phyloP scores from a whole-genome alignment of 1,284 basidiomycete species.

The Singerocomus rubriflavus region DNA sequence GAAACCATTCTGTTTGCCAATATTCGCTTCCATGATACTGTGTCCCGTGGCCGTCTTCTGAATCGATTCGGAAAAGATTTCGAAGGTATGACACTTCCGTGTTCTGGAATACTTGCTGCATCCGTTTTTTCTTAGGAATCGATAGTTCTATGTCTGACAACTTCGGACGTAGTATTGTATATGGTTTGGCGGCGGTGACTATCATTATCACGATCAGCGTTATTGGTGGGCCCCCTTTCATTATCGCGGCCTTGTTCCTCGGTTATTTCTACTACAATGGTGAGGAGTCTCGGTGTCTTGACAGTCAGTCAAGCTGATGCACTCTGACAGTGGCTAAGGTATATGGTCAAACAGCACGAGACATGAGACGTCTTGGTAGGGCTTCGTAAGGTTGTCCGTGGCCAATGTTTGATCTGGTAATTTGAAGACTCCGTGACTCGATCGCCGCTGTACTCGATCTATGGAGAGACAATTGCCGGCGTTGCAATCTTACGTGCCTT shows the following conservation, averaged over 20 bases:
- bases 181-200: slow-evolving; percentile 53
- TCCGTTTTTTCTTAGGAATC: slow-evolving; percentile 49
- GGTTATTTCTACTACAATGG: slow-evolving; percentile 68
- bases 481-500: slow-evolving; percentile 86
- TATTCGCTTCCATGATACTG: slow-evolving; percentile 92
- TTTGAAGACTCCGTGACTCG: slow-evolving; percentile 78
- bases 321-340: slow-evolving; percentile 50
- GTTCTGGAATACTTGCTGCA: neutral
- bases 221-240: slow-evolving; percentile 77
- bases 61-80: slow-evolving; percentile 95
- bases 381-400: neutral
- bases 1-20: slow-evolving; percentile 87
- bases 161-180: slow-evolving; percentile 75
- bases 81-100: slow-evolving; percentile 55
- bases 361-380: slow-evolving; percentile 82
- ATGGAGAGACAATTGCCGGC: slow-evolving; percentile 89
- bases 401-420: neutral
- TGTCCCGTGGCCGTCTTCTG: slow-evolving; percentile 80
- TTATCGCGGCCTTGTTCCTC: slow-evolving; percentile 59
- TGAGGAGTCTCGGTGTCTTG: slow-evolving; percentile 33
- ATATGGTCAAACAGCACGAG: slow-evolving; percentile 80
- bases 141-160: slow-evolving; percentile 86
- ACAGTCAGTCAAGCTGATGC: neutral
- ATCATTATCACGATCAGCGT: slow-evolving; percentile 76
- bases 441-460: slow-evolving; percentile 89